phyloP scores from a whole-genome alignment of 768 basidiomycete species.

The Suillus subalutaceus region DNA sequence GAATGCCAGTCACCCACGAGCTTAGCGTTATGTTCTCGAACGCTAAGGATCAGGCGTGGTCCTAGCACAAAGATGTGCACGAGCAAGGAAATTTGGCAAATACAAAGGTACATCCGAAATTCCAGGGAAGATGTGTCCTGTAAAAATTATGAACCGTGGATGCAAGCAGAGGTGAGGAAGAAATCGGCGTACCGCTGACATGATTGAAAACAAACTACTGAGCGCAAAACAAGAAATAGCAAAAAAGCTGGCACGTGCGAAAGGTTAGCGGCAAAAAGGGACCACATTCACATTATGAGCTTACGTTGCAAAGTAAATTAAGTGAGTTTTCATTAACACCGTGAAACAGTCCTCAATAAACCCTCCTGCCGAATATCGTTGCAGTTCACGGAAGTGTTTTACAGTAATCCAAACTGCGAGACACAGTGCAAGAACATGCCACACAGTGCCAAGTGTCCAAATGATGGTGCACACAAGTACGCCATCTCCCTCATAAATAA shows the following conservation, averaged over 20 bases:
- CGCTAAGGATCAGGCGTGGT: neutral
- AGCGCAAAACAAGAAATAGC: neutral
- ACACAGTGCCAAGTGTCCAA: neutral
- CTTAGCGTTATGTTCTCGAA: neutral
- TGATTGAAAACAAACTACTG: neutral
- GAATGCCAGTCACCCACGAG: neutral
- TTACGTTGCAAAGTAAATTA: neutral
- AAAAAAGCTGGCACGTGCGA: neutral
- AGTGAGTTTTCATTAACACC: neutral
- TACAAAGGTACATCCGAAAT: neutral
- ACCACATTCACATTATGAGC: neutral
- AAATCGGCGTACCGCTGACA: neutral
- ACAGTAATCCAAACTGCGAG: neutral
- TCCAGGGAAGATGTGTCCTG: neutral
- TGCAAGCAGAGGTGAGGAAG: neutral
- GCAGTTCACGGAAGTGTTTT: neutral
- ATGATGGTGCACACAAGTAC: too few relatives aligned
- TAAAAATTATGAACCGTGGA: neutral
- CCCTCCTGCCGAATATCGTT: neutral
- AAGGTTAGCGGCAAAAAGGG: neutral
- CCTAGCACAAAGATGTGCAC: neutral
- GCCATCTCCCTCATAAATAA: too few relatives aligned
- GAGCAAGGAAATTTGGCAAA: neutral
- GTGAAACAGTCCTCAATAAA: neutral
- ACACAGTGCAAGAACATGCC: neutral